A percentile compares a stretch with the other conserved stretches of the same genome.
Conservation (phyloP, 1,284 basidiomycete species). For the Austropuccinia psidii region DNA sequence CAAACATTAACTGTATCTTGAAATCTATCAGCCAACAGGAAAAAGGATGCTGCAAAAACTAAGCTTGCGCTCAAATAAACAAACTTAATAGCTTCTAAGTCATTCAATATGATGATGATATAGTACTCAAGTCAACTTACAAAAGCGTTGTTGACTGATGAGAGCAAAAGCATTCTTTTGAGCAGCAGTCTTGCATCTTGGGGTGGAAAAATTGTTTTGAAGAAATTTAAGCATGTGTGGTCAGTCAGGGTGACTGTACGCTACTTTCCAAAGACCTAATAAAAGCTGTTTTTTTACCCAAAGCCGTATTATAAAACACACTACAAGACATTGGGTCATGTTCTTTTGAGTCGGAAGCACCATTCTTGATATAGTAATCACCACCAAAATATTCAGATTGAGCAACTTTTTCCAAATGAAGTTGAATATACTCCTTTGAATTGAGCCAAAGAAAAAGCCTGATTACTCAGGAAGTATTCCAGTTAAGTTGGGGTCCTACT, state of each 20-base stretch:
- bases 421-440: constrained; percentile 63
- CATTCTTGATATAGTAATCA: constrained; percentile 51
- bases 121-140: constrained; percentile 52
- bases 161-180: constrained; percentile 94
- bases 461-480: constrained; percentile 74
- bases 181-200: constrained; percentile 85
- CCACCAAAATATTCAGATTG: constrained; percentile 82
- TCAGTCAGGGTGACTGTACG: constrained; percentile 87
- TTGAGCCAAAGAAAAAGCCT: constrained; percentile 83
- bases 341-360: background rate
- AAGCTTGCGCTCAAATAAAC: constrained; percentile 11
- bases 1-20: constrained; percentile 91
- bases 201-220: constrained; percentile 74
- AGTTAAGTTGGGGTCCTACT: too few species aligned
- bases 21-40: constrained; percentile 77
- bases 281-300: constrained; percentile 86
- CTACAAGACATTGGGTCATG: constrained; percentile 82
- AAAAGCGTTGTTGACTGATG: constrained; percentile 81
- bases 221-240: constrained; percentile 83
- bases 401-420: constrained; percentile 79
- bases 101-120: background rate
- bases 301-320: constrained; percentile 86
- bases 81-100: background rate
- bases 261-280: constrained; percentile 89
- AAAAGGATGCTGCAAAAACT: constrained; percentile 97